These are phyloP conservation scores for Paralagenidium karlingii DNA, from an alignment of 352 stramenopile genomes.

Conservation along the genomic window DNA sequence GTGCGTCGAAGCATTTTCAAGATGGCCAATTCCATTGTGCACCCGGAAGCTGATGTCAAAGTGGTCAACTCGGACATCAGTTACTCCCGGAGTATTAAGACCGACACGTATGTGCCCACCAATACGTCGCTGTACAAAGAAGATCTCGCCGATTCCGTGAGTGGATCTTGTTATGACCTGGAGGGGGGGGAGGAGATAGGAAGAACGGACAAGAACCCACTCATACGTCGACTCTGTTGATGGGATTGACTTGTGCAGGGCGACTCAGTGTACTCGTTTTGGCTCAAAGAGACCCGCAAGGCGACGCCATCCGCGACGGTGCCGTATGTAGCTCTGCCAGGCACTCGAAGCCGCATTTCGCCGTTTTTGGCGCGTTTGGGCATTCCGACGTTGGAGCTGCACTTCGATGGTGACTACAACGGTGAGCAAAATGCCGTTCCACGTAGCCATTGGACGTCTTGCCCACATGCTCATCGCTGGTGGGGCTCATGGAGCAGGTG, in stretches of 20 bases:
- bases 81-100: background rate
- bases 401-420: slow-evolving; percentile 56
- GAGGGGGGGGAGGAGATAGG: too few species aligned
- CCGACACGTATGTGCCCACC: slow-evolving; percentile 7
- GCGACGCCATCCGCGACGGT: slow-evolving; percentile 21
- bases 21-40: slow-evolving; percentile 47
- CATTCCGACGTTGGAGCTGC: slow-evolving; percentile 62
- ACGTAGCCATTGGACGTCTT: too few species aligned
- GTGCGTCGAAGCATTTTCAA: slow-evolving; percentile 69
- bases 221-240: background rate
- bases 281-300: slow-evolving; percentile 40
- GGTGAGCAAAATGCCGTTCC: slow-evolving; percentile 2
- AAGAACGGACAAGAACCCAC: background rate
- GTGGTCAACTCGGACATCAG: slow-evolving; percentile 20
- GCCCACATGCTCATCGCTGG: too few species aligned
- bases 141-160: slow-evolving; percentile 35
- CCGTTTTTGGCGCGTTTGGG: slow-evolving; percentile 56
- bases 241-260: slow-evolving; percentile 10
- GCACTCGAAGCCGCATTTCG: slow-evolving; percentile 38
- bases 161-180: too few species aligned
- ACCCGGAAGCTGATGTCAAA: slow-evolving; percentile 36
- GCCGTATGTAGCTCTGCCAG: slow-evolving; percentile 33
- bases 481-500: too few species aligned
- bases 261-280: slow-evolving; percentile 59
- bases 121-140: slow-evolving; percentile 57